Evolutionary conservation across 1,139 yeast genomes (phyloP).

Genomic region (Pichia sp.): DNA sequence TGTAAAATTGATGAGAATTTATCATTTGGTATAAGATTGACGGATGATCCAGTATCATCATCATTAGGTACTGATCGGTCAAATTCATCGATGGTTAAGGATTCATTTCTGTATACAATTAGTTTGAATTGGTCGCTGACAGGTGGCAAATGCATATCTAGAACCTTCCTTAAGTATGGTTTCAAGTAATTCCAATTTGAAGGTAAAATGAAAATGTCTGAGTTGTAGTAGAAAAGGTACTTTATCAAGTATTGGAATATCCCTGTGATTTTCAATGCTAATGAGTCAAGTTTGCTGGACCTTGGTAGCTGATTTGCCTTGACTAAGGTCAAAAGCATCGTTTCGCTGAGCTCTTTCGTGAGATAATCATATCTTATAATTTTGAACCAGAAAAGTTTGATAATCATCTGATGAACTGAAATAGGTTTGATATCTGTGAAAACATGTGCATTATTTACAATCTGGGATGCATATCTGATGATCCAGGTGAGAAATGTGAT

Average conservation of each 20-base stretch:
- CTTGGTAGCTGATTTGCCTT: slow-evolving; percentile 23
- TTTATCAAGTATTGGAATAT: slow-evolving; percentile 37
- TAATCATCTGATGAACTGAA: slow-evolving; percentile 47
- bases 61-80: slow-evolving; percentile 9
- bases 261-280: slow-evolving; percentile 13
- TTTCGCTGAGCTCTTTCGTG: slow-evolving; percentile 58
- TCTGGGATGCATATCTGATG: slow-evolving; percentile 47
- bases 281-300: slow-evolving; percentile 16
- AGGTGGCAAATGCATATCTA: slow-evolving; percentile 36
- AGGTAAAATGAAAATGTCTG: slow-evolving; percentile 77
- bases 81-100: slow-evolving; percentile 51
- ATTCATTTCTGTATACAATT: slow-evolving; percentile 65
- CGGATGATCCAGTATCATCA: background rate
- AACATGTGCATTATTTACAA: slow-evolving; percentile 34
- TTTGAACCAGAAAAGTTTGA: slow-evolving; percentile 71
- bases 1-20: slow-evolving; percentile 20
- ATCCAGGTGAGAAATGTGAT: slow-evolving; percentile 60
- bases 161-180: slow-evolving; percentile 44
- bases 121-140: slow-evolving; percentile 52
- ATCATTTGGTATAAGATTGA: slow-evolving; percentile 14
- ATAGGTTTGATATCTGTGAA: slow-evolving; percentile 23
- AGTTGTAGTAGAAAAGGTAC: slow-evolving; percentile 52
- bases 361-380: slow-evolving; percentile 50
- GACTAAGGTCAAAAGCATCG: slow-evolving; percentile 36
- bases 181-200: slow-evolving; percentile 64